These are phyloP conservation scores for Rhizoclosmatium sp. DNA, from an alignment of 192 early-diverging fungal genomes.

Conservation along the genomic window DNA sequence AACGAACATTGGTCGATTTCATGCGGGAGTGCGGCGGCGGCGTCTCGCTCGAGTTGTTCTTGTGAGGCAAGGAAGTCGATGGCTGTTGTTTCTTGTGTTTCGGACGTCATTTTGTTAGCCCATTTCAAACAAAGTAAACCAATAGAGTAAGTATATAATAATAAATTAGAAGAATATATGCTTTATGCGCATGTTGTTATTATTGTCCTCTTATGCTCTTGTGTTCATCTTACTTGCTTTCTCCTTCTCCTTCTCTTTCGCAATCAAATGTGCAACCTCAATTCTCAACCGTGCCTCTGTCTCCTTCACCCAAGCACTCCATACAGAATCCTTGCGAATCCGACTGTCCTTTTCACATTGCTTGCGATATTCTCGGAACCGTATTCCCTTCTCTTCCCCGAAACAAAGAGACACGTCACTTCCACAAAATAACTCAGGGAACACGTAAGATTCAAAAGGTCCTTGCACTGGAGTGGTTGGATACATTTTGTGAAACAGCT, in stretches of 20 bases:
- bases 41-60: conserved; percentile 7
- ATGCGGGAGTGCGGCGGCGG: conserved; percentile 30
- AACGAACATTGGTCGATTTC: conserved; percentile 36
- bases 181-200: no score
- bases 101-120: neutral
- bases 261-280: neutral
- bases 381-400: neutral
- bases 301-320: neutral
- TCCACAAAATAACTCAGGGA: neutral
- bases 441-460: neutral
- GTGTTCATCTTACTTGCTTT: no score
- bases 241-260: neutral
- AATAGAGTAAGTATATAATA: no score
- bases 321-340: neutral
- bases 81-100: conserved; percentile 26
- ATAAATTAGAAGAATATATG: no score
- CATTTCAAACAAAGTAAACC: no score
- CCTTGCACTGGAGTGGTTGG: neutral
- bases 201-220: no score
- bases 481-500: neutral
- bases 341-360: neutral
- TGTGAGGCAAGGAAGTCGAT: conserved; percentile 25
- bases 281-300: neutral
- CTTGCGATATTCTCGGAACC: neutral
- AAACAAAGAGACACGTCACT: neutral